Percentiles rank a stretch among this genome's conserved stretches.
phyloP scores from a whole-genome alignment of 2,329 filamentous ascomycete genomes.

The Seiridium unicorne region DNA sequence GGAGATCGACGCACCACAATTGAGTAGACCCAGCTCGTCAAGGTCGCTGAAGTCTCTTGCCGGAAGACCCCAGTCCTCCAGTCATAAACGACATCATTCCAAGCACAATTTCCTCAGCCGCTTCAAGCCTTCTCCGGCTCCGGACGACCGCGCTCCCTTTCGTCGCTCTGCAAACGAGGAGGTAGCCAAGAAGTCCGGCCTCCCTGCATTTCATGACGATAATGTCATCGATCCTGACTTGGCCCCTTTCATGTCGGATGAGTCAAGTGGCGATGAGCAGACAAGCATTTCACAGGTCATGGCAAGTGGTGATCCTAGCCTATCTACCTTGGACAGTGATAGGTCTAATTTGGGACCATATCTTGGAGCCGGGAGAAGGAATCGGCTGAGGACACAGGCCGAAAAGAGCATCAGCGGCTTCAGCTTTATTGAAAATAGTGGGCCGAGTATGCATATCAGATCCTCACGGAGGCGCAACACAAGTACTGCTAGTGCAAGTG shows the following conservation, averaged over 20 bases:
- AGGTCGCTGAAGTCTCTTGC: constrained; percentile 79
- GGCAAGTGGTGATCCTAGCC: constrained; percentile 63
- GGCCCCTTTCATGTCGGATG: constrained; percentile 93
- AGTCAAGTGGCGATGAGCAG: constrained; percentile 89
- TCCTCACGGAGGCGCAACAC: constrained; percentile 74
- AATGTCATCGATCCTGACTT: constrained; percentile 98
- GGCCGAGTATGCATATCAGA: constrained; percentile 53
- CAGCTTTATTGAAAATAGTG: constrained; percentile 68
- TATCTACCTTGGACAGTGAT: constrained; percentile 71
- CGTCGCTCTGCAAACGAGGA: constrained; percentile 71
- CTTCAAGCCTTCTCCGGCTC: constrained; percentile 56
- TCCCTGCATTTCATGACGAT: constrained; percentile 95
- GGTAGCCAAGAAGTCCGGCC: constrained; percentile 59
- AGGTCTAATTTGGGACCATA: constrained; percentile 71
- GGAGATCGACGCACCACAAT: constrained; percentile 81
- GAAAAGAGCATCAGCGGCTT: constrained; percentile 75
- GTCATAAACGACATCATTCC: constrained; percentile 83
- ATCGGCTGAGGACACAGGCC: constrained; percentile 63
- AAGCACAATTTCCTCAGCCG: constrained; percentile 80
- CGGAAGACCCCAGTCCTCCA: constrained; percentile 71
- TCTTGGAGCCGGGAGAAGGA: constrained; percentile 71
- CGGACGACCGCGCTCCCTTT: constrained; percentile 85
- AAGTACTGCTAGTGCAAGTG: constrained; percentile 80
- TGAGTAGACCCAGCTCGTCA: constrained; percentile 90
- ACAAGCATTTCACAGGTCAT: constrained; percentile 79